Evolutionary conservation across 805 yeast genomes (phyloP).

Genomic region (Metschnikowia hibisci): DNA sequence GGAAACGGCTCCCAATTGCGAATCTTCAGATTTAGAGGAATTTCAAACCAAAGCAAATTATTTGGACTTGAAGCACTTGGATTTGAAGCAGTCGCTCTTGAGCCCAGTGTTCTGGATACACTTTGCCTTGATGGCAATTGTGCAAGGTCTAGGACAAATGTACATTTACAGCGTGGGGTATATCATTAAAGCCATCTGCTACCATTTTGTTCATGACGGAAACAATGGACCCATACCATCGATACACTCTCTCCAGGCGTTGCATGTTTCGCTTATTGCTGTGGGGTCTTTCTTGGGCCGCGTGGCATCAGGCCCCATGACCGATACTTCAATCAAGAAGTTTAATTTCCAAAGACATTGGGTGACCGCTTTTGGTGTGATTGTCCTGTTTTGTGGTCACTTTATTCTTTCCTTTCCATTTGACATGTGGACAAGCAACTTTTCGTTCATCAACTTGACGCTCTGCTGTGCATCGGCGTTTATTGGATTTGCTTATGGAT

Average conservation of each 20-base stretch:
- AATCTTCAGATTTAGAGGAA: background rate
- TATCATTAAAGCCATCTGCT: conserved; percentile 27
- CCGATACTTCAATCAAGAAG: conserved; percentile 26
- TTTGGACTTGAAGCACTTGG: conserved; percentile 12
- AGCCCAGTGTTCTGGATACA: conserved; percentile 33
- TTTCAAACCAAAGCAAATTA: background rate
- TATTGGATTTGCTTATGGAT: conserved; percentile 35
- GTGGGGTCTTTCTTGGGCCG: conserved; percentile 30
- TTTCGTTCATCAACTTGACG: conserved; percentile 17
- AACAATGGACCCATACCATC: conserved; percentile 7
- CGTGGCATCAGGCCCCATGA: conserved; percentile 29
- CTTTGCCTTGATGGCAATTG: conserved; percentile 26
- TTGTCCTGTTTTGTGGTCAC: conserved; percentile 30
- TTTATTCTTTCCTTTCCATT: conserved; percentile 16
- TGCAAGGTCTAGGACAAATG: conserved; percentile 39
- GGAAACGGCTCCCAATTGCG: background rate
- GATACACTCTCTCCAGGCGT: conserved; percentile 26
- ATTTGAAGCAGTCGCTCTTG: conserved; percentile 20
- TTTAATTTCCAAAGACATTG: conserved; percentile 29
- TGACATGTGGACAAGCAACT: conserved; percentile 9
- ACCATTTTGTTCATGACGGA: conserved; percentile 1
- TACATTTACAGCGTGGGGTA: conserved; percentile 34
- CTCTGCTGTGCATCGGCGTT: conserved; percentile 24
- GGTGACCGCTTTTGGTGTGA: conserved; percentile 28
- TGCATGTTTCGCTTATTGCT: conserved; percentile 33